phyloP scores from a whole-genome alignment of 768 basidiomycete species.

The Gyrodon lividus region DNA sequence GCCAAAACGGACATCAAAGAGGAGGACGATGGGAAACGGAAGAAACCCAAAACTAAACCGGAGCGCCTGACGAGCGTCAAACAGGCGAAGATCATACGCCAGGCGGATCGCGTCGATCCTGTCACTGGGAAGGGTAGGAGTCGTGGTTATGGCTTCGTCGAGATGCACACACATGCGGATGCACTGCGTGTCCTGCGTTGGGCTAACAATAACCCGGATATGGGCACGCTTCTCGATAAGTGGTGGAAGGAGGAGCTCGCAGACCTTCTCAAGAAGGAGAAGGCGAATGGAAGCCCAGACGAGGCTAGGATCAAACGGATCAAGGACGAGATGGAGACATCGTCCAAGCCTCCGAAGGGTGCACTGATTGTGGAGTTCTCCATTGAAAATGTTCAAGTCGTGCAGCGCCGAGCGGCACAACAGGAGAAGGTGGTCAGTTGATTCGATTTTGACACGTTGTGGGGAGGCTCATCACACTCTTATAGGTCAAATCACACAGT shows the following conservation, averaged over 20 bases:
- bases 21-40: conserved; percentile 23
- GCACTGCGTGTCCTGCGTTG: conserved; percentile 89
- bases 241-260: conserved; percentile 86
- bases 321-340: conserved; percentile 49
- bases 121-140: conserved; percentile 84
- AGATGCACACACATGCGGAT: conserved; percentile 85
- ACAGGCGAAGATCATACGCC: conserved; percentile 91
- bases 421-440: conserved; percentile 35
- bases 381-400: conserved; percentile 91
- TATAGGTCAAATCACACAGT: conserved; percentile 8
- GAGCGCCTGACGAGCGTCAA: conserved; percentile 56
- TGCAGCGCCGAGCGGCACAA: conserved; percentile 66
- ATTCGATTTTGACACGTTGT: background rate
- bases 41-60: conserved; percentile 17
- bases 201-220: conserved; percentile 85
- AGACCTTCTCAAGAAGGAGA: conserved; percentile 57
- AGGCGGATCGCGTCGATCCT: conserved; percentile 84
- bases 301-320: conserved; percentile 56
- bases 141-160: conserved; percentile 95
- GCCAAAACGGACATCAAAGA: conserved; percentile 29
- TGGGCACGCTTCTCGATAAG: conserved; percentile 60
- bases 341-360: conserved; percentile 40
- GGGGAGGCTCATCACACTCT: background rate
- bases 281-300: conserved; percentile 44
- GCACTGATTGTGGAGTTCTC: conserved; percentile 92